Conservation (phyloP, 2,329 filamentous ascomycete genomes). For the Fusarium neocosmosporiellum region DNA sequence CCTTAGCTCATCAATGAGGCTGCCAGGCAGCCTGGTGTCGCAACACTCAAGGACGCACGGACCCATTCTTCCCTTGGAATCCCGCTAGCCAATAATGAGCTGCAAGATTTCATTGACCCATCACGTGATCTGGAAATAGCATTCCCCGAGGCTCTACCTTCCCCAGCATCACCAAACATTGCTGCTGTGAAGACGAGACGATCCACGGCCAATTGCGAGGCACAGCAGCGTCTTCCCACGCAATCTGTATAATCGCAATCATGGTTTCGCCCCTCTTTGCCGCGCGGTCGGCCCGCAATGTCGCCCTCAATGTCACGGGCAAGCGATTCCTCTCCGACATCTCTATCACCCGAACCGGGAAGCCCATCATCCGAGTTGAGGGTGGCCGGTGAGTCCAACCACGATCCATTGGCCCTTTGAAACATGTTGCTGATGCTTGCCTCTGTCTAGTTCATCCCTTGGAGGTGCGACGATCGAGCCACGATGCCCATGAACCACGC, state of each 20-base stretch:
- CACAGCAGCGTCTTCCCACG: conserved; percentile 45
- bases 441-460: conserved; percentile 76
- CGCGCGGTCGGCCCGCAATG: conserved; percentile 63
- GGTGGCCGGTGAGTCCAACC: conserved; percentile 80
- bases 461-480: conserved; percentile 72
- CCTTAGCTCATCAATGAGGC: conserved; percentile 49
- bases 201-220: conserved; percentile 47
- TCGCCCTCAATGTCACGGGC: conserved; percentile 59
- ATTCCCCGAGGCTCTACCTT: conserved; percentile 39
- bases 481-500: conserved; percentile 28
- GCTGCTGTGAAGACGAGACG: conserved; percentile 36
- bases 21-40: conserved; percentile 54
- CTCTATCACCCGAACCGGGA: conserved; percentile 93
- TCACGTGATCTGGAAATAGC: conserved; percentile 44
- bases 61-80: conserved; percentile 9
- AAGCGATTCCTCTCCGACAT: conserved; percentile 79
- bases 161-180: conserved; percentile 41
- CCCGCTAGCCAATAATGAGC: conserved; percentile 27
- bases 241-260: conserved; percentile 48
- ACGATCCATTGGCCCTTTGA: conserved; percentile 36
- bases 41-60: conserved; percentile 43
- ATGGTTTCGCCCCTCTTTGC: conserved; percentile 69
- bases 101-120: conserved; percentile 35
- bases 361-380: conserved; percentile 88
- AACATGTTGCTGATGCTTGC: conserved; percentile 42